Evolutionary conservation across 768 basidiomycete species (phyloP), one percentile per base, ranked within the genome.

Genomic region (Megacollybia marginata): DNA sequence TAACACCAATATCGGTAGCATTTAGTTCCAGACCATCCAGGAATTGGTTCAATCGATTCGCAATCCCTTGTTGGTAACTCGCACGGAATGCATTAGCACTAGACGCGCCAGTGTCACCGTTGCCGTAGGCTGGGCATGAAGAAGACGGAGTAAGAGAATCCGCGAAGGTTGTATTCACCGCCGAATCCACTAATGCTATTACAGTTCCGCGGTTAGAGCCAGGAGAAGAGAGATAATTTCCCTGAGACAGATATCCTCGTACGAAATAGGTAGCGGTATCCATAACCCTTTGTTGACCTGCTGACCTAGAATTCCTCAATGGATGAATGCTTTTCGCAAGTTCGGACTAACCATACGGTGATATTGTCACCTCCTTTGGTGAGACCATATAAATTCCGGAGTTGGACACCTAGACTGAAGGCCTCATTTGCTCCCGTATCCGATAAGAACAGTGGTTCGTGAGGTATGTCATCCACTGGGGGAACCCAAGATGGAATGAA

Each of bases 71-170:
- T 44, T 65, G 69, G 50, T 67, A 73, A 1, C 61, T 58, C 1
- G 59, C 62, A 6, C 69, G 61, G 47, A 65, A 74, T 4, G 56
- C 53, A n/a, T 33, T 51, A 2, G 67, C 50, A n/a, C 59, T 52
- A 0, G 52, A 40, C 0, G 65, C 55, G 2, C 65, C 59, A 2
- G 60, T 64, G 49, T 66, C 65, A 9, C 65, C 67, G 1, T 54
- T 54, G 16, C 50, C 42, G 56, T 71, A 73, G 10, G 52, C 31
- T 5, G 72, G 71, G 44, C 73, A 74, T 1, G 64, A 63, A 2
- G 65, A 55, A 8, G 70, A 70, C 0, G 72, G 65, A 8, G 73
- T 74, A 20, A 74, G 57, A 1, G 71, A 72, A 55, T 73, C 59
- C 1, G 73, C 73, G 50, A 66, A 72, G 0, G 72, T 46, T 16